These are phyloP conservation scores for Ophiosphaerella narmari DNA, from an alignment of 2,329 filamentous ascomycete species.

Conservation along the genomic window DNA sequence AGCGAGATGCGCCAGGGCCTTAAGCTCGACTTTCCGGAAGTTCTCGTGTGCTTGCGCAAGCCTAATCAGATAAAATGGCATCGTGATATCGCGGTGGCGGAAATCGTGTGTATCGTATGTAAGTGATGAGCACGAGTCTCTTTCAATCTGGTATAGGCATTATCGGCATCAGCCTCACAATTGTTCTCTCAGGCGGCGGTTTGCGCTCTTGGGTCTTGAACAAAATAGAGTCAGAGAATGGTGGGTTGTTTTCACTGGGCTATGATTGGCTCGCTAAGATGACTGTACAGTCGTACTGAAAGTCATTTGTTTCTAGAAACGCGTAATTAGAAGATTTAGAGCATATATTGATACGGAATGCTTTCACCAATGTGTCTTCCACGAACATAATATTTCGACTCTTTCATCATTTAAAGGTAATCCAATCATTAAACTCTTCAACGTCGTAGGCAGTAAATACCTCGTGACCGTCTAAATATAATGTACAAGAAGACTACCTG, in stretches of 20 bases:
- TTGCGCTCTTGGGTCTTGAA: conserved; percentile 17
- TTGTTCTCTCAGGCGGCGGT: background rate
- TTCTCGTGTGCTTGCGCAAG: conserved; percentile 88
- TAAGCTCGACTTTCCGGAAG: conserved; percentile 84
- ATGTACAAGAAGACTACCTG: too few relatives aligned
- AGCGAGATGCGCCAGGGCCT: conserved; percentile 75
- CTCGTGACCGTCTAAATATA: too few relatives aligned
- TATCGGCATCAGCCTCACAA: background rate
- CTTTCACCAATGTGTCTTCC: too few relatives aligned
- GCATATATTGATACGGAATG: too few relatives aligned
- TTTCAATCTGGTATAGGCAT: conserved; percentile 30
- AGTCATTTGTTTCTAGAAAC: too few relatives aligned
- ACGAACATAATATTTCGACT: background rate
- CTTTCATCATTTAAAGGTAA: background rate
- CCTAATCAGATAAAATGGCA: conserved; percentile 79
- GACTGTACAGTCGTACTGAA: background rate
- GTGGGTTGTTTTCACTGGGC: conserved; percentile 8
- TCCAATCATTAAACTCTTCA: background rate
- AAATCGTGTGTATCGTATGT: background rate
- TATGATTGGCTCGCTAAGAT: conserved; percentile 22
- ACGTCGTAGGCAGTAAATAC: background rate
- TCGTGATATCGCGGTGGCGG: conserved; percentile 9
- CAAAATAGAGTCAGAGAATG: conserved; percentile 13
- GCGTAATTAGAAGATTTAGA: too few relatives aligned
- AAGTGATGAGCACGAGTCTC: background rate